Base-by-base conservation (phyloP, 2,329 filamentous ascomycete species). In the Trichoderma brevicompactum region DNA sequence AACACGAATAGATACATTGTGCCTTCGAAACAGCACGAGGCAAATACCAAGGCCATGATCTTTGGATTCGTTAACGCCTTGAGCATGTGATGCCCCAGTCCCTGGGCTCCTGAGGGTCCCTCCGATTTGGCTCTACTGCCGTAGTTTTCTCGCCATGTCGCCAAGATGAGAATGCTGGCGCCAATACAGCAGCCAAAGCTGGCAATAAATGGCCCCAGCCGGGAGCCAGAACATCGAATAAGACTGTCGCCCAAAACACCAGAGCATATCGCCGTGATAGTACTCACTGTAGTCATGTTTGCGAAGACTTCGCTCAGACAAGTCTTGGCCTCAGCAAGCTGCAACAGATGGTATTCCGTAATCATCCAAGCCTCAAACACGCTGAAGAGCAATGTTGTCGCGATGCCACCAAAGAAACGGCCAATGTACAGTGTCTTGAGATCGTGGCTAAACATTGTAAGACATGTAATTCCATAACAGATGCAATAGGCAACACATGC, bases 1-100 rank as follows among this genome's bases (percentile, higher is more conserved):
- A 87, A 88, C 65, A 88, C 83, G 70, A 87, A 87, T 10, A 88
- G 78, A 70, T 87, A 88, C 78, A 88, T 85, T 34, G 83, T 81
- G 19, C 85, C 85, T 74, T 89, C 86, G 70, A 88, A 87, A 71
- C 86, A 81, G 65, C 81, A 85, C 4, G 83, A 83, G 3, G 81
- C 79, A 48, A 87, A 73, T 2, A 78, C 80, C 5, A 88, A 75
- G 2, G 82, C 78, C 17, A 85, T 71, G 59, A 87, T 81, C 2
- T 81, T 66, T 36, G 54, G 58, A 40, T 68, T 59, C 12, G 19
- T 40, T 1, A 70, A 19, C 6, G 66, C 34, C 13, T 32, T 44
- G 34, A 64, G 34, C 40, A 64, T 43, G 6, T 53, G 56, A 34
- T 15, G 44, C 13, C 34, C 40, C 7, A 52, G 17, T 7, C n/a